phyloP scores from a whole-genome alignment of 2,329 filamentous ascomycete genomes.

The Ascochyta rabiei region DNA sequence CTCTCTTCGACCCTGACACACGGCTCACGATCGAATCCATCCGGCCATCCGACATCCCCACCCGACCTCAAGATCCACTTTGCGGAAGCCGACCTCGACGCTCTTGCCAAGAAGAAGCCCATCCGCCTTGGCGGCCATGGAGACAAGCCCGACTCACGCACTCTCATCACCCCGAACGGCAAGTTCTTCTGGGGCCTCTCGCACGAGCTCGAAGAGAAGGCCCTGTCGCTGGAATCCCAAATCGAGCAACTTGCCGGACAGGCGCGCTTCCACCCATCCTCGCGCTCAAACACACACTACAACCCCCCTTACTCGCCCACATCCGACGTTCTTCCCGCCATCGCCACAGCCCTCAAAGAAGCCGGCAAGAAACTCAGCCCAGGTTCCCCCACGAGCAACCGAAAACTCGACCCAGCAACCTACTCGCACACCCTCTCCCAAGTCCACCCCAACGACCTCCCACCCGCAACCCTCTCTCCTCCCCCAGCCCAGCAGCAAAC shows the following conservation, averaged over 20 bases:
- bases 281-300: constrained; percentile 20
- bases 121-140: constrained; percentile 52
- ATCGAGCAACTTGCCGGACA: constrained; percentile 40
- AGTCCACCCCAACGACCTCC: constrained; percentile 28
- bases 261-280: constrained; percentile 37
- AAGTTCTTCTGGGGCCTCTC: constrained; percentile 76
- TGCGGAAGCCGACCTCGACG: constrained; percentile 52
- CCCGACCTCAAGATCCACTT: constrained; percentile 46
- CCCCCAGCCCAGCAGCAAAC: constrained; percentile 35
- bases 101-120: constrained; percentile 63
- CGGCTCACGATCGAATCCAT: constrained; percentile 29
- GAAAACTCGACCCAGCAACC: constrained; percentile 32
- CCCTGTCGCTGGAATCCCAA: constrained; percentile 68
- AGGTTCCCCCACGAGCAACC: constrained; percentile 31
- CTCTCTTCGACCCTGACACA: constrained; percentile 45
- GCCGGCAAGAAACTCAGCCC: constrained; percentile 43
- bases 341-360: constrained; percentile 45
- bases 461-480: constrained; percentile 20
- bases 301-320: constrained; percentile 24
- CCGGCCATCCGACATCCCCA: constrained; percentile 34
- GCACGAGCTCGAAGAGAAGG: constrained; percentile 71
- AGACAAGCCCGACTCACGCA: constrained; percentile 57
- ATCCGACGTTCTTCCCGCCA: constrained; percentile 42
- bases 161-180: constrained; percentile 76
- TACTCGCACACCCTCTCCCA: constrained; percentile 33